Evolutionary conservation across 352 stramenopile genomes (phyloP), one percentile per base, ranked within the genome.

Genomic region (Pythium scleroteichum): DNA sequence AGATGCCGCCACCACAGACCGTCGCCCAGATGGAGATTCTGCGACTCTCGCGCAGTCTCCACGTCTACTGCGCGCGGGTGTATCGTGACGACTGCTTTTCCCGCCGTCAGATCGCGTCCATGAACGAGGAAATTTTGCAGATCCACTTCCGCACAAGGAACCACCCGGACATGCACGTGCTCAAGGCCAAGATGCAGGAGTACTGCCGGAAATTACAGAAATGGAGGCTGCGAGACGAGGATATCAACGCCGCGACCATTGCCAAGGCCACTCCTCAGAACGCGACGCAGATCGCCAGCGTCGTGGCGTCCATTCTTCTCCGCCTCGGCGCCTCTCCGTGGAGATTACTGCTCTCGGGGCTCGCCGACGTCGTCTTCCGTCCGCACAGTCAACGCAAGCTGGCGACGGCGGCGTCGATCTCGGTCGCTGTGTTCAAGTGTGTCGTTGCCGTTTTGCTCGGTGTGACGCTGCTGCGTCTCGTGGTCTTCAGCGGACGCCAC

Each of bases 91-190:
- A 88, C 57, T 88, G 78, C 59, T 90, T 90, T 40, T 88, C 81
- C 17, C 65, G 77, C 33, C 70, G 81, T 49, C 81, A 90, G 62
- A 85, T 85, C 35, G 81, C 81, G 26, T 90, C 77, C 4, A 88
- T 90, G 78, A 90, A 90, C 64, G 81, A 90, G 59, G 81, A 90
- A 46, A 87, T 88, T 35, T 63, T 90, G 58, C 81, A 90, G 62
- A 90, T 88, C 59, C 77, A 88, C 53, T 88, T 88, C 51, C 81
- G 81, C 42, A 90, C 79, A 29, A 73, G 68, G 14, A 87, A 85
- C 44, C 81, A 90, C 64, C 81, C 81, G 2, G 79, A 79, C 19
- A 88, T 90, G 77, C 75, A 79, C 54, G 69, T 75, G 44, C 69
- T 90, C 55, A 88, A 88, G 71, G 66, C 66, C 48, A 82, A 78